These are phyloP conservation scores for Gossypium raimondii DNA, from an alignment of 345 rosid species.

Conservation along the genomic window DNA sequence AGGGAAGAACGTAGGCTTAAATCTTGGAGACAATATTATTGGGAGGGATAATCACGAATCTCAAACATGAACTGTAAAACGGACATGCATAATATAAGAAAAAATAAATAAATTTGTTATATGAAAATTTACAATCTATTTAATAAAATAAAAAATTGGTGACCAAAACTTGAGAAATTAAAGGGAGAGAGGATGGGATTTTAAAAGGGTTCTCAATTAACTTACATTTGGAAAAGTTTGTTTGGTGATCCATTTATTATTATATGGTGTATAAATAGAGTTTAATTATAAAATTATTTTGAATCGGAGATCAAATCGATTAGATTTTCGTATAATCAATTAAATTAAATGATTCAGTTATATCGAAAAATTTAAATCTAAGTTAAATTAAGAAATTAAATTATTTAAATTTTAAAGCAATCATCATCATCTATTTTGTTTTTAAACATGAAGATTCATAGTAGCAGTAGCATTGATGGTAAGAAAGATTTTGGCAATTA, in stretches of 20 bases:
- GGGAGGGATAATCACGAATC: rapidly evolving
- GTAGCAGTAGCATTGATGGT: slow-evolving; percentile 2
- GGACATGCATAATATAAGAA: no score
- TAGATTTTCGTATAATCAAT: no score
- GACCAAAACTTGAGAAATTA: slow-evolving; percentile 1
- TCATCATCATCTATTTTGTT: background rate
- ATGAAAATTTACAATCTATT: background rate
- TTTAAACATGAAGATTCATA: background rate
- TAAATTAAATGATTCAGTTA: no score
- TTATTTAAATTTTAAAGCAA: no score
- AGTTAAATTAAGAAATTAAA: no score
- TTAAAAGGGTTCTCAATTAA: background rate
- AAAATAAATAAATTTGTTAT: no score
- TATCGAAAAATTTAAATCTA: no score
- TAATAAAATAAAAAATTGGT: background rate
- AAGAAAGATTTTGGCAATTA: background rate
- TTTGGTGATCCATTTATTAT: background rate
- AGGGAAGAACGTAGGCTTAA: no score
- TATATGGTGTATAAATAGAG: background rate
- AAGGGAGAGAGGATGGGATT: background rate
- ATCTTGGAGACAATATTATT: no score
- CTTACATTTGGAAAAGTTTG: background rate
- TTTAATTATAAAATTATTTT: no score
- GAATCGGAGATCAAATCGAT: no score
- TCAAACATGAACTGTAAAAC: no score